Base-by-base conservation (phyloP, 192 early-diverging fungal species). In the Linnemannia exigua region DNA sequence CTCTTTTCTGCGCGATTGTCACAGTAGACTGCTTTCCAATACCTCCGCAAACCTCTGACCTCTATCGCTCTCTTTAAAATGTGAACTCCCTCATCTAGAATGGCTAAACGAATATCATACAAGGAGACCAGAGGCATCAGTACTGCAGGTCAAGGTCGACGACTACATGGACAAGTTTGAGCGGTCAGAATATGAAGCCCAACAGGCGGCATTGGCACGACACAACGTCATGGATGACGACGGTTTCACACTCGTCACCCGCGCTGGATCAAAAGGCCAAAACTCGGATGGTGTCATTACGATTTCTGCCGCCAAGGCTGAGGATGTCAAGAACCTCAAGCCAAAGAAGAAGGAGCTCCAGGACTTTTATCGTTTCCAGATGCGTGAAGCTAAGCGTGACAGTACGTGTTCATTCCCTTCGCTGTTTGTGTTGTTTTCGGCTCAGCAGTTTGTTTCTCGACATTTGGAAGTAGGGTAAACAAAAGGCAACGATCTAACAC, bases 321-420 rank as follows among this genome's bases (percentile, higher is more conserved):
- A 91, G 15, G 90, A 91, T 68, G 88, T 88, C 74, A 75, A 80
- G 44, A 92, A 91, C 67, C 79, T 89, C 74, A 93, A 94, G 87
- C 93, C 84, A 77, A 96, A 97, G 93, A 95, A 96, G 91, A 92
- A 94, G 76, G 94, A 94, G 70, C 90, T 96, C 67, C 92, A 92
- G 33, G 95, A 99, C 90, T 97, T 99, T 93, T 99, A 99, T 87
- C 90, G 97, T 19, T 99, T 99, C 94, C 98, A 99, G 90, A 91
- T 97, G 92, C 92, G 97, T 33, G 97, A 99, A 90, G 91, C 88
- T 48, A 98, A 98, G 88, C 91, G 94, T 63, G 93, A 97, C 86
- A 94, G 95, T 96, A 92, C 88, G 89, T 91, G 31, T 28, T 48
- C 25, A 52, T 48, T 8, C 5, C 33, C 9, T 68, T 70, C 37